Evolutionary conservation across 2,329 filamentous ascomycete genomes (phyloP), one percentile per base, ranked within the genome.

Genomic region (Apiospora pterosperma): DNA sequence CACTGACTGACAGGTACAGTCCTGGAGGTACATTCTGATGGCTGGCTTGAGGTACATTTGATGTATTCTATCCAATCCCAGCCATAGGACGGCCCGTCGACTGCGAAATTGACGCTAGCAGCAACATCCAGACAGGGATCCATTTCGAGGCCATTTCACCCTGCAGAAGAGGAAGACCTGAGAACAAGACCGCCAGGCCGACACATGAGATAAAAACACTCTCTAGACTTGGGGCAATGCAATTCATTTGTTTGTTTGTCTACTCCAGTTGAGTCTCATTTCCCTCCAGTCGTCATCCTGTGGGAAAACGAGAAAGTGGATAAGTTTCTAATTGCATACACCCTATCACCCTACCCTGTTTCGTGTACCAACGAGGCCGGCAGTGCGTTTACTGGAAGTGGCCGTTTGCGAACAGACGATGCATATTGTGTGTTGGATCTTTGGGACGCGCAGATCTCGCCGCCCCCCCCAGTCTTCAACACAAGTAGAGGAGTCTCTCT

Each of bases 21-120:
- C 59, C 61, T 41, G 42, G 42, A 34, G 48, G 48, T 55, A 55
- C 48, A 12, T 55, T 2, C 28, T 10, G 19, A 55, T 55, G 48
- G 48, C 48, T 65, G 36, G 64, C 59, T 65, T 58, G 58, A 63
- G 44, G 64, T 63, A 63, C 62, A 34, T 55, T 34, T 31, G 28
- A 55, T 55, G 48, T 55, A 34, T 55, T 19, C 16, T 48, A 25
- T 34, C 48, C 48, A 55, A 34, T 34, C 48, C n/a, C 48, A 55
- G 28, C 48, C 48, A 55, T 34, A 55, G 48, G 61, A 52, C 39
- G 41, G 44, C 59, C 59, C 36, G 64, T 62, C 62, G 59, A 59
- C 48, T 55, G 25, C 48, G 48, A 55, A 55, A 55, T 55, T 55
- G 48, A 55, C 48, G 48, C 48, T 55, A 55, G 28, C 48, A 55